Base-by-base conservation (phyloP, 345 rosid genomes). In the Brassica nigra region DNA sequence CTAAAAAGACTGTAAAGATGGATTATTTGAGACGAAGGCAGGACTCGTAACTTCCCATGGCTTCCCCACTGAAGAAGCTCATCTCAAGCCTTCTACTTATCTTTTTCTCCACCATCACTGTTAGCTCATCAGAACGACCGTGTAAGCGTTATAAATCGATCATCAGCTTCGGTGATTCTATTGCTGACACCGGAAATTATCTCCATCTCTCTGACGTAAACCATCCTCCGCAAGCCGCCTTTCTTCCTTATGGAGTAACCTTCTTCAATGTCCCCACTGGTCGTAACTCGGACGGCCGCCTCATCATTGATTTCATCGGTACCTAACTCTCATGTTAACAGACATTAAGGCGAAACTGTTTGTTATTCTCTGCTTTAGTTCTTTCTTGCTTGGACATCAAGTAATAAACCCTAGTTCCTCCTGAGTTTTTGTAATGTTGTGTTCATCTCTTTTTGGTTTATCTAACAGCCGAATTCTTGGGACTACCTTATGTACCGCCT, bases 81-180 rank as follows among this genome's bases (percentile, higher is more conserved):
- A 77, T 70, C 71, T 27, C 33, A 52, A 70, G 66, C 58, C 44
- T 76, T 66, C 37, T 76, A 58, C 58, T 81, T 9, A 5, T 55
- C 29, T n/a, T 81, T 0, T 71, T 1, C 70, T 42, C 15, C 59
- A 75, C 74, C 47, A 71, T 70, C 3, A 63, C 16, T 3, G 23
- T 63, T 20, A 5, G 11, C 58, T 71, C 74, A 58, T 54, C 65
- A 68, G 36, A 49, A 61, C 34, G 70, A 44, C 23, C 10, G 0
- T 74, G 76, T 66, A 49, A 23, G 20, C 79, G n/a, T 15, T 74
- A 44, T 65, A 6, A 29, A 7, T 83, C 92, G 1, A 78, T 87
- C 74, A 74, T 89, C 71, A 86, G 90, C 87, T 87, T 89, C 36
- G 92, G 92, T 28, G 92, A 89, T 64, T 89, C 92, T 10, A 54